Evolutionary conservation across 2,329 filamentous ascomycete species (phyloP).

Genomic region (Onygenales sp.): DNA sequence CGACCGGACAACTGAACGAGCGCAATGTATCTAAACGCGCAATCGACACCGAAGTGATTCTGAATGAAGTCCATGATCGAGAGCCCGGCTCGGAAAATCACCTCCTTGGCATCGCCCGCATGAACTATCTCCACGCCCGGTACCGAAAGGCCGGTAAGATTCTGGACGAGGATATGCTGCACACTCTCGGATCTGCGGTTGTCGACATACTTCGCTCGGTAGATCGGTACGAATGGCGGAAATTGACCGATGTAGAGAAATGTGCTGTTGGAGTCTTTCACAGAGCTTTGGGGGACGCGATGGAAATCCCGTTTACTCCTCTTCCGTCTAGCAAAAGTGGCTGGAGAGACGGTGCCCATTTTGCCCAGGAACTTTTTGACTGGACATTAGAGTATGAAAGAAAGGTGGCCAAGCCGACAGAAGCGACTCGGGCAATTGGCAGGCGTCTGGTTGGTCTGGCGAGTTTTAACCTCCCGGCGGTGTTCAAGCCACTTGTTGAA

Average conservation of each 20-base stretch:
- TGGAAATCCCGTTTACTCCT: constrained; percentile 44
- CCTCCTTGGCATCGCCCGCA: constrained; percentile 42
- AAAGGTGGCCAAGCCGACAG: constrained; percentile 45
- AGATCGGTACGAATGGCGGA: constrained; percentile 56
- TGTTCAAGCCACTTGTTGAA: constrained; percentile 38
- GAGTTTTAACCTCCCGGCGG: constrained; percentile 43
- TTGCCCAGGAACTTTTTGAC: constrained; percentile 38
- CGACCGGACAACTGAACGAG: constrained; percentile 36
- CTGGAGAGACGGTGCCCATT: constrained; percentile 42
- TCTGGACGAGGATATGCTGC: constrained; percentile 48
- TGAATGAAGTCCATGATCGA: constrained; percentile 33
- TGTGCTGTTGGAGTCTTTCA: constrained; percentile 57
- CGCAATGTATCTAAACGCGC: constrained; percentile 38
- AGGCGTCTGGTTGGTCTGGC: constrained; percentile 52
- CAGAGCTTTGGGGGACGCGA: constrained; percentile 52
- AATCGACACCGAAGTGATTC: constrained; percentile 38
- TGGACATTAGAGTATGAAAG: constrained; percentile 52
- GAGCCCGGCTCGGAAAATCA: constrained; percentile 28
- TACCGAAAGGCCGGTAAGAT: constrained; percentile 48
- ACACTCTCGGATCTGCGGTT: constrained; percentile 51
- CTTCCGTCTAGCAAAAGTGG: constrained; percentile 16
- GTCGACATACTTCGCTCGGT: constrained; percentile 53
- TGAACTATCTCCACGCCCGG: constrained; percentile 49
- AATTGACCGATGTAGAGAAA: constrained; percentile 52
- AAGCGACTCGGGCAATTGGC: constrained; percentile 43